phyloP scores from a whole-genome alignment of 1,284 basidiomycete genomes.

The Apiotrichum mycotoxinovorans region DNA sequence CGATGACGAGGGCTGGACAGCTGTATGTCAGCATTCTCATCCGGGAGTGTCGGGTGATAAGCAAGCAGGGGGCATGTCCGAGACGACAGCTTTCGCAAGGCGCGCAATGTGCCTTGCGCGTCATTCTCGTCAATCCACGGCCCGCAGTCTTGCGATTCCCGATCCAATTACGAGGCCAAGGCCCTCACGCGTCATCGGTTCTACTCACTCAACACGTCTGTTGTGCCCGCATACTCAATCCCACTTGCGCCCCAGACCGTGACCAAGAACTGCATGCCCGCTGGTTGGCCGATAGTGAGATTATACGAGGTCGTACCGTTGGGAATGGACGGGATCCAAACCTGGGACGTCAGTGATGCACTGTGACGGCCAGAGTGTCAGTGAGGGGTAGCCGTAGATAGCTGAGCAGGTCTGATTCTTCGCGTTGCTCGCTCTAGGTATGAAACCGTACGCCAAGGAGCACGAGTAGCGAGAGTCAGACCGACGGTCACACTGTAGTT shows the following conservation, averaged over 20 bases:
- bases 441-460: too few relatives aligned
- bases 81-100: too few relatives aligned
- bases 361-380: not conserved
- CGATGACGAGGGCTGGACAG: constrained; percentile 22
- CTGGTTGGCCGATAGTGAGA: constrained; percentile 37
- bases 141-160: too few relatives aligned
- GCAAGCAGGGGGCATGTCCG: too few relatives aligned
- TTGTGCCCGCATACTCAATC: constrained; percentile 42
- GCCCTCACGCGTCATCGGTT: not conserved
- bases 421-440: too few relatives aligned
- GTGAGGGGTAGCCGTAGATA: not conserved
- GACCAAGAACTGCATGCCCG: constrained; percentile 37
- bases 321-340: constrained; percentile 41
- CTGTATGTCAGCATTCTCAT: constrained; percentile 21
- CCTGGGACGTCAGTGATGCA: constrained; percentile 17
- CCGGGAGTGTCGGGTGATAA: too few relatives aligned
- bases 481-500: too few relatives aligned
- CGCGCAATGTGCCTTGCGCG: too few relatives aligned
- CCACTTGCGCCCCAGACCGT: constrained; percentile 47
- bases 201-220: constrained; percentile 42
- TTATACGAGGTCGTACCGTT: constrained; percentile 32
- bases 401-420: too few relatives aligned
- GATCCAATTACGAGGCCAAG: too few relatives aligned
- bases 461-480: too few relatives aligned
- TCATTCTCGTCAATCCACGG: too few relatives aligned